Evolutionary conservation across 768 basidiomycete genomes (phyloP).

Genomic region (Auricularia cornea): DNA sequence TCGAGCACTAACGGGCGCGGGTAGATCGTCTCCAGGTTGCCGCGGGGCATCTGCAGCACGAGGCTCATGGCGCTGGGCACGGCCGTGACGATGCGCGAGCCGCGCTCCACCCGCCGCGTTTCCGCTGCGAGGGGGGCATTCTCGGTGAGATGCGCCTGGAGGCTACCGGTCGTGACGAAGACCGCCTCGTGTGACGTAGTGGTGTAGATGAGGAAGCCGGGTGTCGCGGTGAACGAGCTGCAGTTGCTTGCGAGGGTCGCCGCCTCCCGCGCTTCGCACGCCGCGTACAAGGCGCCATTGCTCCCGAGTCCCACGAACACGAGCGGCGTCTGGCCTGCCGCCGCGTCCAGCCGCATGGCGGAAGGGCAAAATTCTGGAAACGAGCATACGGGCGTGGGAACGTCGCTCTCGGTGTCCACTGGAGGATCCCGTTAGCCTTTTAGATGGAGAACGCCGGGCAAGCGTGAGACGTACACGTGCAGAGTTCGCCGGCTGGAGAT

Average conservation of each 20-base stretch:
- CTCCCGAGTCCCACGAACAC: slow-evolving; percentile 51
- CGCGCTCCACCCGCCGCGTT: slow-evolving; percentile 77
- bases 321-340: slow-evolving; percentile 13
- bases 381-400: slow-evolving; percentile 19
- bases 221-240: slow-evolving; percentile 59
- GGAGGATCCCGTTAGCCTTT: background rate
- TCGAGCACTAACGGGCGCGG: slow-evolving; percentile 87
- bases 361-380: slow-evolving; percentile 56
- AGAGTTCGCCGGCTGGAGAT: background rate
- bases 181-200: slow-evolving; percentile 73
- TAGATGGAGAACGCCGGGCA: background rate
- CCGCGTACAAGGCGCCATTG: slow-evolving; percentile 10
- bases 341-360: slow-evolving; percentile 23
- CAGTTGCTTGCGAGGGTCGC: slow-evolving; percentile 23
- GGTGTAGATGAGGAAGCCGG: slow-evolving; percentile 77
- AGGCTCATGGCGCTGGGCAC: slow-evolving; percentile 83
- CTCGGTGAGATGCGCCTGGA: slow-evolving; percentile 11
- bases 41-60: slow-evolving; percentile 95
- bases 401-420: slow-evolving; percentile 17
- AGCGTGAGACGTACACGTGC: background rate
- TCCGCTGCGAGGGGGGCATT: slow-evolving; percentile 40
- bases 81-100: slow-evolving; percentile 79
- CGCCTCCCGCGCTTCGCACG: background rate
- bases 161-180: slow-evolving; percentile 52
- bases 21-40: slow-evolving; percentile 92